Conservation (phyloP, 2,329 filamentous ascomycete genomes). For the Elsinoe australis region DNA sequence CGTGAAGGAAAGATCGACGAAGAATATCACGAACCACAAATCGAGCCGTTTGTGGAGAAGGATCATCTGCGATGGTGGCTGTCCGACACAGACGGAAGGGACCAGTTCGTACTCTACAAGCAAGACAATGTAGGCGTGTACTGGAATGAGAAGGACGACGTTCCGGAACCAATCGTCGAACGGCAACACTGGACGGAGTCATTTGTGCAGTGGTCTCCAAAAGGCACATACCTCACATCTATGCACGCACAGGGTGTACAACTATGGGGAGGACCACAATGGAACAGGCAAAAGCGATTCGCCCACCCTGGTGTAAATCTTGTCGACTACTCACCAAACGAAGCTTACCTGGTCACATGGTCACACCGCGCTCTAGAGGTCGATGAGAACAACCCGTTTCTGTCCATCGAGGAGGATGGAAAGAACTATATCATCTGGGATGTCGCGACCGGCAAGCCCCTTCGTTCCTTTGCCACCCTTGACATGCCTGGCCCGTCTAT, state of each 20-base stretch:
- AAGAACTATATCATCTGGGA: slow-evolving; percentile 99
- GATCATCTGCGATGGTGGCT: slow-evolving; percentile 94
- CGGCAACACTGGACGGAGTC: slow-evolving; percentile 95
- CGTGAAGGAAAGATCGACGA: slow-evolving; percentile 90
- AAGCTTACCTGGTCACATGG: slow-evolving; percentile 95
- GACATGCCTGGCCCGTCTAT: slow-evolving; percentile 60
- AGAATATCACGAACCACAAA: slow-evolving; percentile 72
- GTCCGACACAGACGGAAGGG: slow-evolving; percentile 77
- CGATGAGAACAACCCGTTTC: slow-evolving; percentile 76
- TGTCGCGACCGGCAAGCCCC: slow-evolving; percentile 76
- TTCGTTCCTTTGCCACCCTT: slow-evolving; percentile 88
- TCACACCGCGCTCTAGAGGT: slow-evolving; percentile 89
- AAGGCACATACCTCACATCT: slow-evolving; percentile 87
- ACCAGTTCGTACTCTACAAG: slow-evolving; percentile 93
- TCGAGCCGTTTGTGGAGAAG: slow-evolving; percentile 81
- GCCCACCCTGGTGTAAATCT: slow-evolving; percentile 93
- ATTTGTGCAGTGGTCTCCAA: slow-evolving; percentile 95
- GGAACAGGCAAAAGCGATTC: slow-evolving; percentile 86
- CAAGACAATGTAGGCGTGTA: slow-evolving; percentile 88
- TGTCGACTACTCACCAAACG: slow-evolving; percentile 86
- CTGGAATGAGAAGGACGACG: slow-evolving; percentile 96
- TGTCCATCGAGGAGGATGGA: slow-evolving; percentile 76
- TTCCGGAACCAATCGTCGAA: slow-evolving; percentile 81
- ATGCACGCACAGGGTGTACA: slow-evolving; percentile 95
- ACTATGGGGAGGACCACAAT: slow-evolving; percentile 86